These are phyloP conservation scores for Pneumocystis jirovecii DNA, from an alignment of 1,139 yeast species.

Conservation along the genomic window DNA sequence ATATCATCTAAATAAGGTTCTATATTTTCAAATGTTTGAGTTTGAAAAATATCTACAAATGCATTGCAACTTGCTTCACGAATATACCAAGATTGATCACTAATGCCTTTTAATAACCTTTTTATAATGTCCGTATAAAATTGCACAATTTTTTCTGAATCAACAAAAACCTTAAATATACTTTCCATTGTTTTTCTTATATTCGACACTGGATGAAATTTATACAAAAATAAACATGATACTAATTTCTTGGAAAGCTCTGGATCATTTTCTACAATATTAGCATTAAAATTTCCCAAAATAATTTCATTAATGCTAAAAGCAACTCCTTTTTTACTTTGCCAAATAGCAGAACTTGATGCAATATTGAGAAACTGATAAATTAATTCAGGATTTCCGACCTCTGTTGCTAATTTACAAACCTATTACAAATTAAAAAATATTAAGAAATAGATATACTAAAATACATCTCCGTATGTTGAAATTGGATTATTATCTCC, in stretches of 20 bases:
- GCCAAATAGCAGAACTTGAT: conserved; percentile 77
- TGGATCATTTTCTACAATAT: conserved; percentile 41
- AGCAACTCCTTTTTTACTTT: conserved; percentile 85
- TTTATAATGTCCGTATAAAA: conserved; percentile 45
- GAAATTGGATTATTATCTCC: conserved; percentile 40
- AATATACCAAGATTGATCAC: conserved; percentile 81
- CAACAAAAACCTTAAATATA: conserved; percentile 66
- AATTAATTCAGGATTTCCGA: conserved; percentile 87
- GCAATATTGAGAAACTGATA: conserved; percentile 91
- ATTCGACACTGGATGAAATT: conserved; percentile 64
- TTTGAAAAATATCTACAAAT: conserved; percentile 52
- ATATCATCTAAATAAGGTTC: conserved; percentile 45
- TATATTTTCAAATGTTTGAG: conserved; percentile 34
- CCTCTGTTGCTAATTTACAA: conserved; percentile 64
- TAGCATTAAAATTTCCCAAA: conserved; percentile 61
- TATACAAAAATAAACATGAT: conserved; percentile 70
- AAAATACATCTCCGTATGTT: conserved; percentile 44
- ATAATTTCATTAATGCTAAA: conserved; percentile 79
- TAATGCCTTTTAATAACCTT: conserved; percentile 58
- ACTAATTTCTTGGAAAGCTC: conserved; percentile 45
- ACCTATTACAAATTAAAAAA: conserved; percentile 5
- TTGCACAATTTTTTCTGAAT: conserved; percentile 38
- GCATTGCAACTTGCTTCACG: conserved; percentile 81
- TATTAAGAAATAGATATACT: background rate
- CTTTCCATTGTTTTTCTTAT: conserved; percentile 77